Evolutionary conservation across 345 rosid species (phyloP).

Genomic region (Eutrema japonicum): DNA sequence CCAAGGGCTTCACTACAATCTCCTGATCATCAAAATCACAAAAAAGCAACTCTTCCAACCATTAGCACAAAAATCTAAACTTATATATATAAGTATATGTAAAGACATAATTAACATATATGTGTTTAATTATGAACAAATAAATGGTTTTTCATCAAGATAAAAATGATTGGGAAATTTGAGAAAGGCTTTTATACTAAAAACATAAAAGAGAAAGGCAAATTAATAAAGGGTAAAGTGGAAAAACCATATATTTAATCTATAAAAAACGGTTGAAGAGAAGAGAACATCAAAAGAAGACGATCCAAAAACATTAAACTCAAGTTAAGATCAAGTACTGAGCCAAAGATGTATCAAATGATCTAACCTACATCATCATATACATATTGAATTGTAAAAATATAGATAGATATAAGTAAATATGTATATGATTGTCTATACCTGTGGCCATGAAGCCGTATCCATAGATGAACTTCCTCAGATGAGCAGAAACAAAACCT

Average conservation of each 20-base stretch:
- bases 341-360: conserved; percentile 17
- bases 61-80: conserved; percentile 12
- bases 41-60: neutral
- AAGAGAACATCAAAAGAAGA: conserved; percentile 30
- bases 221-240: conserved; percentile 53
- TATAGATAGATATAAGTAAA: neutral
- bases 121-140: conserved; percentile 2
- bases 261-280: conserved; percentile 31
- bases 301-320: conserved; percentile 46
- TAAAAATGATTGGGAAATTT: conserved; percentile 25
- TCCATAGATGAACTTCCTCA: conserved; percentile 71
- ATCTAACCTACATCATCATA: conserved; percentile 20
- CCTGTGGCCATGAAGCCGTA: conserved; percentile 99
- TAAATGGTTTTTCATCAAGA: conserved; percentile 23
- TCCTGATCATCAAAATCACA: conserved; percentile 50
- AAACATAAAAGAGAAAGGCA: conserved; percentile 29
- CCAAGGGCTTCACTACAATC: conserved; percentile 89
- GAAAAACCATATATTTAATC: conserved; percentile 40
- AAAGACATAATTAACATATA: conserved; percentile 21
- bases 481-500: conserved; percentile 40
- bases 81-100: neutral
- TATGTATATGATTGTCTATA: conserved; percentile 45
- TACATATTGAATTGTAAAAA: conserved; percentile 11
- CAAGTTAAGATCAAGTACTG: conserved; percentile 16
- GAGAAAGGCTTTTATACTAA: conserved; percentile 26